Evolutionary conservation across 2,329 filamentous ascomycete species (phyloP).

Genomic region (Verticillium longisporum): DNA sequence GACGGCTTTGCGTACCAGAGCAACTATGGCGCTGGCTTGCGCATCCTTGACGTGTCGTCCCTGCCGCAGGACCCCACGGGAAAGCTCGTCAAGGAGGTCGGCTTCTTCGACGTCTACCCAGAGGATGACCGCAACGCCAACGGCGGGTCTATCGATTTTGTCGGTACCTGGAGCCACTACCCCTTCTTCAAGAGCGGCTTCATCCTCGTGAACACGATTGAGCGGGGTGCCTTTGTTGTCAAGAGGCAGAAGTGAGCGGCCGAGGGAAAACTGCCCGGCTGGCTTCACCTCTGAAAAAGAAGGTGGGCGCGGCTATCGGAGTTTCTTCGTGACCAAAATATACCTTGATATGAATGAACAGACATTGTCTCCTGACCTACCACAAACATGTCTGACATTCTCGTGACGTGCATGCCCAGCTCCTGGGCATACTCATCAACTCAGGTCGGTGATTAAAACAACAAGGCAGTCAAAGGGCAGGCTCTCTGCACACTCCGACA

Average conservation of each 20-base stretch:
- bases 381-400: too few species aligned
- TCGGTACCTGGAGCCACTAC: slow-evolving; percentile 35
- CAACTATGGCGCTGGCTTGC: slow-evolving; percentile 39
- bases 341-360: too few species aligned
- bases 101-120: slow-evolving; percentile 39
- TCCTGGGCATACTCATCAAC: too few species aligned
- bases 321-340: too few species aligned
- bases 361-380: too few species aligned
- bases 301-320: too few species aligned
- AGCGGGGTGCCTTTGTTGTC: slow-evolving; percentile 31
- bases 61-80: slow-evolving; percentile 29
- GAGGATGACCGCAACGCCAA: slow-evolving; percentile 29
- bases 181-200: slow-evolving; percentile 31
- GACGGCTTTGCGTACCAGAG: slow-evolving; percentile 34
- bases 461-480: too few species aligned
- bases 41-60: slow-evolving; percentile 25
- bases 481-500: too few species aligned
- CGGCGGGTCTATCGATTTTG: slow-evolving; percentile 24
- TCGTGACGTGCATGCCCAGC: too few species aligned
- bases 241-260: slow-evolving; percentile 12
- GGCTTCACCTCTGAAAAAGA: too few species aligned
- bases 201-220: slow-evolving; percentile 41
- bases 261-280: too few species aligned
- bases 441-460: too few species aligned
- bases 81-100: slow-evolving; percentile 29